Conservation (phyloP, 2,329 filamentous ascomycete species). For the Canariomyces notabilis region DNA sequence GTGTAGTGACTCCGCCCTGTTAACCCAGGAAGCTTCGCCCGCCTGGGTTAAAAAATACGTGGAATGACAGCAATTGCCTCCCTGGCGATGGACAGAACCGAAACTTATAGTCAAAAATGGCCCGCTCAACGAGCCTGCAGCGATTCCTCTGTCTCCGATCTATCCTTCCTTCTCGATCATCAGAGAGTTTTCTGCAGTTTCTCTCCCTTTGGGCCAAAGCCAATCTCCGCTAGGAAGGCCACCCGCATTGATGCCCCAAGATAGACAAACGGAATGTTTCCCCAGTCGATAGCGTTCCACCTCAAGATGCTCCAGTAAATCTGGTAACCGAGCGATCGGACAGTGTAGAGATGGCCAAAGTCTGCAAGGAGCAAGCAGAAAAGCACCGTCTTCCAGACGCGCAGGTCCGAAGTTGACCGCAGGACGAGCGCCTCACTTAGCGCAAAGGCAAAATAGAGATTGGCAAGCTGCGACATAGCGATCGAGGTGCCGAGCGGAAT, state of each 20-base stretch:
- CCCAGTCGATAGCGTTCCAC: conserved; percentile 66
- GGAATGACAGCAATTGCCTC: too few relatives aligned
- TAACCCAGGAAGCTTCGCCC: too few relatives aligned
- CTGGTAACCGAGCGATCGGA: conserved; percentile 51
- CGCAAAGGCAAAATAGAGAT: conserved; percentile 72
- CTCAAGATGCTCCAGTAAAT: conserved; percentile 58
- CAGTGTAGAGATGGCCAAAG: conserved; percentile 66
- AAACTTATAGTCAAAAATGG: too few relatives aligned
- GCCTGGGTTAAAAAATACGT: too few relatives aligned
- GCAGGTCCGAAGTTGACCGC: conserved; percentile 60
- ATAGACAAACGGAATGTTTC: conserved; percentile 68
- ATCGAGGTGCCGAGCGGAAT: conserved; percentile 59
- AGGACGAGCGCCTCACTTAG: conserved; percentile 73
- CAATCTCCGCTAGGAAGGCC: conserved; percentile 55
- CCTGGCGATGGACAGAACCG: too few relatives aligned
- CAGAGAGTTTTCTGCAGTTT: conserved; percentile 18
- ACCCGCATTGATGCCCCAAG: conserved; percentile 55
- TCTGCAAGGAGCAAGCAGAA: conserved; percentile 68
- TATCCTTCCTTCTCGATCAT: background rate
- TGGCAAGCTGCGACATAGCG: conserved; percentile 68
- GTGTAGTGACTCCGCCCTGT: too few relatives aligned
- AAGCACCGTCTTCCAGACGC: conserved; percentile 66
- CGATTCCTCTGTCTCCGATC: too few relatives aligned
- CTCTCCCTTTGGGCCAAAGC: conserved; percentile 34
- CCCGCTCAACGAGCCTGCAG: too few relatives aligned